Conservation (phyloP, 228 moss, liverwort and hornwort species). For the Sphagnum magellanicum region DNA sequence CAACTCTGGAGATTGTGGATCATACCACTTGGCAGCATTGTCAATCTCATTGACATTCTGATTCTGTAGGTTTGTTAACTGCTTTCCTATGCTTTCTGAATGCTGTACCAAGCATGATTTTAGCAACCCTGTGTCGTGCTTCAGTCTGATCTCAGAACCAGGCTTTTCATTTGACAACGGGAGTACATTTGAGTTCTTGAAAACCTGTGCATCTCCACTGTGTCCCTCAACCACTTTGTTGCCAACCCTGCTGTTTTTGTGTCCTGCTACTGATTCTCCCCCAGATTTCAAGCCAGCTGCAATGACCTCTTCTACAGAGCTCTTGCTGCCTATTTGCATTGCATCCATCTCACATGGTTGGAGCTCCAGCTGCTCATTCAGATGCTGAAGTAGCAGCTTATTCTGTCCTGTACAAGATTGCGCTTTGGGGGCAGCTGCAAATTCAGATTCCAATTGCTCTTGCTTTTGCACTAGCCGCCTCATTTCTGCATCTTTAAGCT, state of each 20-base stretch:
- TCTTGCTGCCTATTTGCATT: background rate
- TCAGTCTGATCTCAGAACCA: slow-evolving; percentile 7
- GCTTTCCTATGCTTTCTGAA: background rate
- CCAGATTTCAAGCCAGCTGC: background rate
- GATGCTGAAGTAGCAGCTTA: slow-evolving; percentile 28
- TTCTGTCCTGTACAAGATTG: slow-evolving; percentile 15
- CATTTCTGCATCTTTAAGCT: slow-evolving; percentile 13
- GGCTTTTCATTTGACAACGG: slow-evolving; percentile 2
- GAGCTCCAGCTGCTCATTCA: slow-evolving; percentile 32
- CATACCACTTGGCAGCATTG: background rate
- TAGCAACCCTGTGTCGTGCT: background rate
- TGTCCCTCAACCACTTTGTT: background rate
- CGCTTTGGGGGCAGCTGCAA: slow-evolving; percentile 20
- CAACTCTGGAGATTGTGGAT: background rate
- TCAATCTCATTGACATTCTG: slow-evolving; percentile 3
- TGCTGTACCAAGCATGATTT: background rate
- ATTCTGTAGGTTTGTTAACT: background rate
- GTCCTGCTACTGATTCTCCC: background rate
- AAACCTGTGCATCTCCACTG: background rate
- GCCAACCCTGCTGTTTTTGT: background rate
- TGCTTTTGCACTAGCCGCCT: slow-evolving; percentile 12
- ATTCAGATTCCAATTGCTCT: slow-evolving; percentile 14
- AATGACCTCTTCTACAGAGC: background rate
- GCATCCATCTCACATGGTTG: slow-evolving; percentile 21
- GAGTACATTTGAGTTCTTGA: slow-evolving; percentile 1